These are phyloP conservation scores for Magnolia sinica DNA, from an alignment of 164 flowering plant species.

Conservation along the genomic window DNA sequence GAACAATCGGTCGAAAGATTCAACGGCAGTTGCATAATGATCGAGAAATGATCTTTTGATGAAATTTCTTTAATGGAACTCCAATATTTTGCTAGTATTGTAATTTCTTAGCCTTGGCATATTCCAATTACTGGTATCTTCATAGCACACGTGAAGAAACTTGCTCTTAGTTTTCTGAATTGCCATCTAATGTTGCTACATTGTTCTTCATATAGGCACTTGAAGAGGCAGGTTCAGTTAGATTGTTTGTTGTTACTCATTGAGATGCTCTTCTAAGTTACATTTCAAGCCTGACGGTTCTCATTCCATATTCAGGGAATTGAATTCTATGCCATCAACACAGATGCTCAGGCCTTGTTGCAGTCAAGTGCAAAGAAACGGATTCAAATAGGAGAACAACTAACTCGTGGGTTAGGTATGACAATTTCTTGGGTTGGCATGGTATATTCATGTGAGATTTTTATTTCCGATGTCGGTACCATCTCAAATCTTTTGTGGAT, in stretches of 20 bases:
- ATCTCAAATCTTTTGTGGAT: not conserved
- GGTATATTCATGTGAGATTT: not conserved
- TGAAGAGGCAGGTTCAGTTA: not conserved
- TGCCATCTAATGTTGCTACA: too few relatives aligned
- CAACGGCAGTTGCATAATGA: too few relatives aligned
- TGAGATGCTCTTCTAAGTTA: not conserved
- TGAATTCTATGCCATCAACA: constrained; percentile 28
- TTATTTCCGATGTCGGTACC: not conserved
- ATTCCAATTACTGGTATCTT: too few relatives aligned
- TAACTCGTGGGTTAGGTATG: constrained; percentile 30
- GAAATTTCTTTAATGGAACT: too few relatives aligned
- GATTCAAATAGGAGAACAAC: constrained; percentile 27
- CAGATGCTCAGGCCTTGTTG: constrained; percentile 29
- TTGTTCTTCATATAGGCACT: not conserved
- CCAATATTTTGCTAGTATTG: too few relatives aligned
- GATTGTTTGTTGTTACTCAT: not conserved
- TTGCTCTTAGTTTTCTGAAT: too few relatives aligned
- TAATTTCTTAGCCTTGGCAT: too few relatives aligned
- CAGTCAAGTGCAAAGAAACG: constrained; percentile 20
- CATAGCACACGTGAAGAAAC: too few relatives aligned
- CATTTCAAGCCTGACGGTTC: constrained; percentile 4
- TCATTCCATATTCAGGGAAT: constrained; percentile 19
- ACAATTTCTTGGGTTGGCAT: not conserved
- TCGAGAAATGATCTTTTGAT: too few relatives aligned
- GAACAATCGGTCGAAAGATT: too few relatives aligned